Conservation (phyloP, 768 basidiomycete species). For the Astraeus odoratus region DNA sequence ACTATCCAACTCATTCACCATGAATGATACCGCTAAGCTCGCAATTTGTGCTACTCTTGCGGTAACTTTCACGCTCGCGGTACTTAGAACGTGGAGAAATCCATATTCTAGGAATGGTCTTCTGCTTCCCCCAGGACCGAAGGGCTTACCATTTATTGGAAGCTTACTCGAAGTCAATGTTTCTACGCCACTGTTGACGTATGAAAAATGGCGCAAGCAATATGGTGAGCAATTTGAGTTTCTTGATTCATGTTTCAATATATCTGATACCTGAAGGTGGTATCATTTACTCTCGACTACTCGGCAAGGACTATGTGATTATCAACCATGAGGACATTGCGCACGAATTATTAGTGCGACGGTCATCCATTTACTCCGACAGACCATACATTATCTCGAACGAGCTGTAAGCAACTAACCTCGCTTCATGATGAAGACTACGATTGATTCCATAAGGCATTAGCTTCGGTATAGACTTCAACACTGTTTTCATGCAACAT, state of each 20-base stretch:
- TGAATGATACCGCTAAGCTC: no score
- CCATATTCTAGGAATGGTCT: constrained; percentile 8
- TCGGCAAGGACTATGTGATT: constrained; percentile 23
- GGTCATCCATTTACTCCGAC: constrained; percentile 22
- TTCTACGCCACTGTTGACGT: constrained; percentile 26
- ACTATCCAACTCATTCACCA: no score
- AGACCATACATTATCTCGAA: constrained; percentile 18
- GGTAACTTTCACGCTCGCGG: no score
- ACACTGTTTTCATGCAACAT: constrained; percentile 21
- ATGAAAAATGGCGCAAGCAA: constrained; percentile 24
- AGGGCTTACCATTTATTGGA: constrained; percentile 22
- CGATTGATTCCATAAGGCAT: not conserved
- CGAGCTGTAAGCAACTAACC: constrained; percentile 11
- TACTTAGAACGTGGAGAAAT: no score
- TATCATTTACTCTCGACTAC: constrained; percentile 19
- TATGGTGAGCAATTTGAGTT: constrained; percentile 18
- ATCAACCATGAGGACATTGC: constrained; percentile 18
- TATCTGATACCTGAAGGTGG: constrained; percentile 13
- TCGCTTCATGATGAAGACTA: not conserved
- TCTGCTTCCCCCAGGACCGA: constrained; percentile 25
- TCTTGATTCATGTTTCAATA: not conserved
- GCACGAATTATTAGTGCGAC: constrained; percentile 18
- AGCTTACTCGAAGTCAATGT: constrained; percentile 19
- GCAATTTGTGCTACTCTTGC: no score
- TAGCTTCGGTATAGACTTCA: constrained; percentile 28